Base-by-base conservation (phyloP, 1,284 basidiomycete species). In the Naganishia cerealis region DNA sequence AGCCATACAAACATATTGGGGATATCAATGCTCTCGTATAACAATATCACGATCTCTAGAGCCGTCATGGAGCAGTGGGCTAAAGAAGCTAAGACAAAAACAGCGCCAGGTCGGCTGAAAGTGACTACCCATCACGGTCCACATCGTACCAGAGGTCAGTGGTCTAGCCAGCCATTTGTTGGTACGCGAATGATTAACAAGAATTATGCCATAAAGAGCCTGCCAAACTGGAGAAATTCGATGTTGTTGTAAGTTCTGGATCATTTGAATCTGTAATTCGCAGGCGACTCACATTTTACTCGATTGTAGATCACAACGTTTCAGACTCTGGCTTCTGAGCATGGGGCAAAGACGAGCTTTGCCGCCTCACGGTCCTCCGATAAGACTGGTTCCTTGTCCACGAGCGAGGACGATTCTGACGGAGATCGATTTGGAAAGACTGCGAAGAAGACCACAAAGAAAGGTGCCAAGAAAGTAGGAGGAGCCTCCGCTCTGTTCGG, bases 21-120 rank as follows among this genome's bases (percentile, higher is more conserved):
- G 10, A 29, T n/a, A 18, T 29, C 21, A 21, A 43, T n/a, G 36
- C 21, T 26, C 57, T 59, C 40, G 43, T 39, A 2, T 50, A 26
- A 33, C 2, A 16, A 9, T 24, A 18, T 48, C 33, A 39, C 9
- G 18, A 15, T 29, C 26, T 0, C 42, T 33, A 73, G 73, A 8
- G 88, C 91, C 8, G 86, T 99, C 21, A 88, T 97, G 70, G 85
- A 86, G 18, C 95, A 99, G 78, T 99, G 95, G 95, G 90, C 89
- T 21, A 83, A 86, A 4, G 95, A 99, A 77, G 87, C 92, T 48
- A 81, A 85, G 67, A 90, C 88, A 69, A 93, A 95, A 83, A 88
- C 89, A 0, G 74, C 79, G n/a, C 74, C 75, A 0, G 83, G 84
- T 2, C 83, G 84, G 0, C 81, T 94, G 1, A 85, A 83, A 0